Base-by-base conservation (phyloP, 2,329 filamentous ascomycete species). In the Talaromyces marneffei region DNA sequence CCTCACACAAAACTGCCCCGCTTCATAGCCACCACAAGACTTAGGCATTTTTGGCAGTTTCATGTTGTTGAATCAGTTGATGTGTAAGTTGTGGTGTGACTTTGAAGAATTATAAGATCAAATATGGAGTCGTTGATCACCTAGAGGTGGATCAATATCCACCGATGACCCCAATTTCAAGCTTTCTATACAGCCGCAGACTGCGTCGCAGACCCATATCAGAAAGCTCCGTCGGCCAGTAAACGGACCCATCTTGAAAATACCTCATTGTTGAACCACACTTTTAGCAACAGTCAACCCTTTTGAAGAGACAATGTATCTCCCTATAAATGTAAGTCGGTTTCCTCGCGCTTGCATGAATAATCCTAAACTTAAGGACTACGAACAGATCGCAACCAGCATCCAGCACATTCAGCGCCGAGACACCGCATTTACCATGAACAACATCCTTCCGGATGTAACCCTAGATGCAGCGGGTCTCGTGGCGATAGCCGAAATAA, bases 401-500 rank as follows among this genome's bases (percentile, higher is more conserved):
- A 31, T 50, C 2, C 25, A 50, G 46, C 25, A 50, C 14, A n/a
- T 50, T n/a, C 37, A 57, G 23, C 37, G 10, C 16, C 57, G 18
- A 39, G 29, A 59, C 10, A 62, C 37, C 10, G 31, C 16, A 53
- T 39, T 4, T 18, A 33, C 54, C 23, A 57, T 57, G 54, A 57
- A 29, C n/a, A 10, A 46, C n/a, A 14, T 57, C 27, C 40, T 57
- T 29, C 54, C 37, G 16, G n/a, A 25, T n/a, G 33, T 83, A 55
- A 70, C 75, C 2, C 73, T 83, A 65, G 81, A 80, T 0, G 78
- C 82, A 1, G 79, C 80, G 8, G 85, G 83, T 7, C 77, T 87
- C 8, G 72, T 87, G 23, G 83, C 82, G 7, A 79, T 87, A 16
- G 85, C 85, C 3, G 83, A 87, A 63, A 77, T 87, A 40, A 76